Evolutionary conservation across 106 monocot species (phyloP).

Genomic region (Acorus gramineus): DNA sequence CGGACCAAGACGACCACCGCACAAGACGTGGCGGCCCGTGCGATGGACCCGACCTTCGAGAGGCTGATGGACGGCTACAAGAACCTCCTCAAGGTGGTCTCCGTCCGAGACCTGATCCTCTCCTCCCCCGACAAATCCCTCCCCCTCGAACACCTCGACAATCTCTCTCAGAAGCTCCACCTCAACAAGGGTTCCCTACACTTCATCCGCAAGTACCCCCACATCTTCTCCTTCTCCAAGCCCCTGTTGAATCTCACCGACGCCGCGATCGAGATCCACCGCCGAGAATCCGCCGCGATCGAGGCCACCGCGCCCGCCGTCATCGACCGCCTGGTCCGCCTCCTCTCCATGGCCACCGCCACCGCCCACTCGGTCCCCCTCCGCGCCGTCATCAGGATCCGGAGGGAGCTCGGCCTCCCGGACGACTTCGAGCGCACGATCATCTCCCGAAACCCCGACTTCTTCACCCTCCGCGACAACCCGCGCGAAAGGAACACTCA

Average conservation of each 20-base stretch:
- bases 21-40: constrained; percentile 44
- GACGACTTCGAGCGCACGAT: constrained; percentile 77
- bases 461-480: constrained; percentile 53
- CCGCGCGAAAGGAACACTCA: constrained; percentile 63
- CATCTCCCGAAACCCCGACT: constrained; percentile 26
- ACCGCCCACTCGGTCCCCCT: constrained; percentile 35
- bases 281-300: constrained; percentile 21
- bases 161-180: constrained; percentile 34
- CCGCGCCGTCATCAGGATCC: constrained; percentile 60
- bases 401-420: constrained; percentile 68
- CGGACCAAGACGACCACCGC: constrained; percentile 56
- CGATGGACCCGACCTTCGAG: constrained; percentile 71
- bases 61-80: constrained; percentile 69
- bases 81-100: constrained; percentile 35
- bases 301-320: not conserved
- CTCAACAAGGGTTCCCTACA: constrained; percentile 45
- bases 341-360: constrained; percentile 28
- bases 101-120: constrained; percentile 59
- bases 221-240: constrained; percentile 40
- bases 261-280: constrained; percentile 26
- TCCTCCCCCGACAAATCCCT: constrained; percentile 41
- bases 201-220: constrained; percentile 60
- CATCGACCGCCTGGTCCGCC: constrained; percentile 20
- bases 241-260: constrained; percentile 36
- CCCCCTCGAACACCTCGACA: constrained; percentile 33